A percentile compares a stretch with the other conserved stretches of the same genome.
Conservation (phyloP, 2,329 filamentous ascomycete genomes). For the Penicillium paneum region DNA sequence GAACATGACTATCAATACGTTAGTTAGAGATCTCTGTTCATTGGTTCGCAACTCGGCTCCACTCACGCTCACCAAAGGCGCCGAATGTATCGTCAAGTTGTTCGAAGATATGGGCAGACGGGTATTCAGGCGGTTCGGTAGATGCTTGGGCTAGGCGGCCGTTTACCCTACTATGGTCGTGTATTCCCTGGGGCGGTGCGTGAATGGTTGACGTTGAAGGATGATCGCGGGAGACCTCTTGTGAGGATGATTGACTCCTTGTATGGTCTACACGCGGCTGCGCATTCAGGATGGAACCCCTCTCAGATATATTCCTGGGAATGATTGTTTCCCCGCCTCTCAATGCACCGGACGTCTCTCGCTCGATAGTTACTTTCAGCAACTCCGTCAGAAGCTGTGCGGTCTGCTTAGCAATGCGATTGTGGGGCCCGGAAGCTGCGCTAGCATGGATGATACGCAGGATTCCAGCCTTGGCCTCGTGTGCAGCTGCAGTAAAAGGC, state of each 20-base stretch:
- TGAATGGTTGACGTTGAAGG: background rate
- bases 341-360: conserved; percentile 15
- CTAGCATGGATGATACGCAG: conserved; percentile 29
- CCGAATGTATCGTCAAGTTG: conserved; percentile 8
- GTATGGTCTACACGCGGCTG: background rate
- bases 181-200: background rate
- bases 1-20: conserved; percentile 6
- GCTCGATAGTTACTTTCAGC: conserved; percentile 24
- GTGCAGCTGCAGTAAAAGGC: conserved; percentile 26
- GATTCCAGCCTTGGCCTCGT: conserved; percentile 31
- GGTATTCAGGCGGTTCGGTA: background rate
- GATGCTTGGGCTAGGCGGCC: background rate
- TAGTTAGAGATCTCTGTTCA: background rate
- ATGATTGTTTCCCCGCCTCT: background rate
- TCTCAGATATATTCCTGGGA: background rate
- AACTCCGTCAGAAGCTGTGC: conserved; percentile 28
- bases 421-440: conserved; percentile 18
- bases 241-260: background rate
- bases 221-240: background rate
- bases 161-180: background rate
- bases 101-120: conserved; percentile 8
- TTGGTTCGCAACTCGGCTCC: accelerated
- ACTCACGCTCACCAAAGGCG: conserved; percentile 9
- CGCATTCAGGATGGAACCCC: background rate
- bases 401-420: conserved; percentile 27